A percentile compares a stretch with the other conserved stretches of the same genome.
Evolutionary conservation across 2,329 filamentous ascomycete species (phyloP).

Genomic region (Penicillium janthinellum): DNA sequence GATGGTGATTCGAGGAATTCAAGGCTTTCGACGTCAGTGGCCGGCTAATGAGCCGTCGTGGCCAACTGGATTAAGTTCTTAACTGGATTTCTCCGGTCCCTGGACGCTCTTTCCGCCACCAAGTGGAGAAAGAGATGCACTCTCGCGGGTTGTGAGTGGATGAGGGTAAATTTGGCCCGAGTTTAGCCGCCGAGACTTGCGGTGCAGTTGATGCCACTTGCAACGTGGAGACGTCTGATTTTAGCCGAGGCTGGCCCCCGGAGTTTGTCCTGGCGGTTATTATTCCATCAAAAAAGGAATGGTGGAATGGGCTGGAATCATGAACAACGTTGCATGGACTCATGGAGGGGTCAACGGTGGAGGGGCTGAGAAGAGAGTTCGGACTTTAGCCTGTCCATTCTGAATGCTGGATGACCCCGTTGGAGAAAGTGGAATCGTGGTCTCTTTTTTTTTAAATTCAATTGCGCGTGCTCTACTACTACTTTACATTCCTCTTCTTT

Average conservation of each 20-base stretch:
- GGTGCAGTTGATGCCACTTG: too few relatives aligned
- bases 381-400: conserved; percentile 9
- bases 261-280: too few relatives aligned
- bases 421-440: background rate
- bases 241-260: conserved; percentile 1
- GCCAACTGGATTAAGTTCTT: too few relatives aligned
- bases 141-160: background rate
- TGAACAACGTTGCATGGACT: too few relatives aligned
- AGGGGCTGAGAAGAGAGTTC: background rate
- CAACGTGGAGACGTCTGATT: background rate
- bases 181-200: conserved; percentile 14
- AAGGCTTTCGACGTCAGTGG: too few relatives aligned
- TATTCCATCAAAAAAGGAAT: too few relatives aligned
- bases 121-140: background rate
- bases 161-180: background rate
- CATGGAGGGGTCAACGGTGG: background rate
- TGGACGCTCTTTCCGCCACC: background rate
- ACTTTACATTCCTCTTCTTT: background rate
- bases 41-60: too few relatives aligned
- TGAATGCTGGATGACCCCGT: background rate
- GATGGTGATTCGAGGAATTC: too few relatives aligned
- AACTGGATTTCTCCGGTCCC: too few relatives aligned
- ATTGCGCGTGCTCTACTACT: background rate
- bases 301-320: too few relatives aligned
- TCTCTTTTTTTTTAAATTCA: conserved; percentile 3